Base-by-base conservation (phyloP, 441 rosid species). In the Cnidoscolus chayamansa region DNA sequence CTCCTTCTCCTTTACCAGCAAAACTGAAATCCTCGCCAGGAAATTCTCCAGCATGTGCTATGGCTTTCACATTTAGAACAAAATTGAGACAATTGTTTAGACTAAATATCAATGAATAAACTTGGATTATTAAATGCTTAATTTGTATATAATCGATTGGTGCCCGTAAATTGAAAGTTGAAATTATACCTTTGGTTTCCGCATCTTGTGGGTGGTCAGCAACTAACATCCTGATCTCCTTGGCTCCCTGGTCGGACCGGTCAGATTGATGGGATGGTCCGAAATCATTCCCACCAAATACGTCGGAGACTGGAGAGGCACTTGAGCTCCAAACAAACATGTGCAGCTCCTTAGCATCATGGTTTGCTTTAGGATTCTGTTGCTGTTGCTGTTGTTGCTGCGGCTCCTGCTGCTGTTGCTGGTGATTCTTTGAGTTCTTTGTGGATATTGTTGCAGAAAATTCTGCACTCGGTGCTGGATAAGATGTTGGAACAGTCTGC, bases 311-410 rank as follows among this genome's bases (percentile, higher is more conserved):
- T 3, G 98, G 99, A 0, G 98, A 92, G 1, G 94, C 82, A 62
- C 94, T 92, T 0, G 97, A 92, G 77, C 99, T 95, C 99, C 99
- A 95, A 2, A 95, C 99, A 64, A 91, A 94, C 98, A 94, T 92
- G 40, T 92, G 99, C 10, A 94, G 93, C 80, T 92, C 99, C 77
- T 84, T 87, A 0, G 89, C 91, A 20, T 86, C 80, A 60, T 80
- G 78, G 59, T 71, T 76, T 19, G 68, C 72, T 64, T 82, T 84
- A 74, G 62, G 76, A 63, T 53, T 75, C 15, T 76, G 73, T 60
- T 68, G 72, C 60, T 70, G 74, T 48, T 61, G 77, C 16, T 59
- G 61, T 30, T 67, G 77, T 6, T 77, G 81, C 1, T 70, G 83
- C 31, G 12, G 73, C 1, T 61, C 84, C 32, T 74, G 86, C 4